A percentile compares a stretch with the other conserved stretches of the same genome.
phyloP scores from a whole-genome alignment of 495 filamentous ascomycete genomes.

The Elaphomyces granulatus region DNA sequence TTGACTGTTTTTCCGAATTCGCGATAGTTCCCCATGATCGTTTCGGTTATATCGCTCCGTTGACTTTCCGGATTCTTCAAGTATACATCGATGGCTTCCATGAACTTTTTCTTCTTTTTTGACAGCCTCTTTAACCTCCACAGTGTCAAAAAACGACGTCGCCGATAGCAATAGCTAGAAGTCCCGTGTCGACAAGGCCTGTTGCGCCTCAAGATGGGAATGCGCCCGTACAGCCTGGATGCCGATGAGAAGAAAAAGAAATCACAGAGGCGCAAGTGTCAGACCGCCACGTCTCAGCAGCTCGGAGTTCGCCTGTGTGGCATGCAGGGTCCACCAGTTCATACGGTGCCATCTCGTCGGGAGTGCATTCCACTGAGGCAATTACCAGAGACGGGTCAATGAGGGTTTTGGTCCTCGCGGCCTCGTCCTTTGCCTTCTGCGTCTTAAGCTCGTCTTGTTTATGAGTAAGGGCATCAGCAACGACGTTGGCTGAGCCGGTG shows the following conservation, averaged over 20 bases:
- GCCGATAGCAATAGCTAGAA: not conserved
- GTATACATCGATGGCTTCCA: too few relatives aligned
- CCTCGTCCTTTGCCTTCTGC: not conserved
- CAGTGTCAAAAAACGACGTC: too few relatives aligned
- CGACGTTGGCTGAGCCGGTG: constrained; percentile 3
- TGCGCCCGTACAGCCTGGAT: constrained; percentile 95
- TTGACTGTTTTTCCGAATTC: too few relatives aligned
- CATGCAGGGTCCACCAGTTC: constrained; percentile 47
- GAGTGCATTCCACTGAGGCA: too few relatives aligned
- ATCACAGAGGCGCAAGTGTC: constrained; percentile 85
- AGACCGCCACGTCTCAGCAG: constrained; percentile 77
- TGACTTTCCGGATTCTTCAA: too few relatives aligned
- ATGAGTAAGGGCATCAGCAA: constrained; percentile 11
- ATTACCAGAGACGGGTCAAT: too few relatives aligned
- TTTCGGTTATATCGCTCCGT: too few relatives aligned
- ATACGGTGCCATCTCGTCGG: not conserved
- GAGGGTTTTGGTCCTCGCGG: not conserved
- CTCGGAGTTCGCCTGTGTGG: constrained; percentile 90
- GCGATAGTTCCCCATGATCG: too few relatives aligned
- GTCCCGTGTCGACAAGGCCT: not conserved
- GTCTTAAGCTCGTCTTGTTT: not conserved
- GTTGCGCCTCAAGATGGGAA: constrained; percentile 60
- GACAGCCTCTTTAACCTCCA: too few relatives aligned
- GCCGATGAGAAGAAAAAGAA: constrained; percentile 82
- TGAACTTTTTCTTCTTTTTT: too few relatives aligned